Conservation (phyloP, 345 rosid species). For the Salix exigua region DNA sequence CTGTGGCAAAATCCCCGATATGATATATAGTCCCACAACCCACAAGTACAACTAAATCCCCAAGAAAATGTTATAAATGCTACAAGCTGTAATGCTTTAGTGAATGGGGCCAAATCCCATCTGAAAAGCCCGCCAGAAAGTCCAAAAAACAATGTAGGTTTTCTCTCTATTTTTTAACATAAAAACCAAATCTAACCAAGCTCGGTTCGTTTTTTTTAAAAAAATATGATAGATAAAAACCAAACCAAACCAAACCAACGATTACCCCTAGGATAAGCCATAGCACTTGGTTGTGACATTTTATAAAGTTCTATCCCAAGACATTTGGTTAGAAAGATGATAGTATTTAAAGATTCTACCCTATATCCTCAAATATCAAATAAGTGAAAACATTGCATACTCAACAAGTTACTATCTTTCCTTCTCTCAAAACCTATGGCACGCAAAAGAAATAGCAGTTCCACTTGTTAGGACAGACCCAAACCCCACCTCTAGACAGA, state of each 20-base stretch:
- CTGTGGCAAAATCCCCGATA: conserved; percentile 18
- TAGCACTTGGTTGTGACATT: background rate
- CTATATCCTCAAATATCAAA: background rate
- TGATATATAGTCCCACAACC: conserved; percentile 29
- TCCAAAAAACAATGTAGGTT: too few relatives aligned
- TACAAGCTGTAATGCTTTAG: conserved; percentile 26
- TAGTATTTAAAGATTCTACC: background rate
- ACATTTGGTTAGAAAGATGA: background rate
- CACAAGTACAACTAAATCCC: conserved; percentile 28
- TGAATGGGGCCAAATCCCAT: conserved; percentile 21
- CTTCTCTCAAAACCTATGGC: background rate
- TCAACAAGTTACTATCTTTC: background rate
- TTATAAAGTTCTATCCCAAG: background rate
- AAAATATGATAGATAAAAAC: too few relatives aligned
- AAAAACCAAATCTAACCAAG: too few relatives aligned
- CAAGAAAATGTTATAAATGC: conserved; percentile 25
- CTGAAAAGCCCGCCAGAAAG: too few relatives aligned
- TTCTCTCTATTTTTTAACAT: too few relatives aligned
- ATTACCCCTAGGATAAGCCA: background rate
- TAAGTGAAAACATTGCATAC: background rate
- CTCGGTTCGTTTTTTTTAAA: too few relatives aligned
- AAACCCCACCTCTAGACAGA: background rate
- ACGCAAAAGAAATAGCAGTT: background rate
- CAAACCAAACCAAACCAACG: too few relatives aligned
- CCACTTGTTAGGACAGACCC: background rate